Percentiles rank a stretch among this genome's conserved stretches.
Conservation (phyloP, 331 rosid genomes). For the Phaseolus coccineus region DNA sequence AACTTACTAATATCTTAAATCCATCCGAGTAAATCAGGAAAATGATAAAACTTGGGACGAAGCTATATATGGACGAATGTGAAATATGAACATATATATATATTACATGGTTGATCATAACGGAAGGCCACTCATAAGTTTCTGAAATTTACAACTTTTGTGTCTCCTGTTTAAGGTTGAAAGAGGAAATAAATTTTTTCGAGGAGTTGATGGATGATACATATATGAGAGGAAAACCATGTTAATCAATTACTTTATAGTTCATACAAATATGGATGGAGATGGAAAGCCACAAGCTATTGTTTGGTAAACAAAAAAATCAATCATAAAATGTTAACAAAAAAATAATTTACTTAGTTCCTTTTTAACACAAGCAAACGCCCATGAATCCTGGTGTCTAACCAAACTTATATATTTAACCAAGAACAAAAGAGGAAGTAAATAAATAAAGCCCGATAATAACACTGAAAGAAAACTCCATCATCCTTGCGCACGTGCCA, state of each 20-base stretch:
- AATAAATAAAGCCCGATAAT: not conserved
- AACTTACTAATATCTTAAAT: not conserved
- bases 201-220: not conserved
- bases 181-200: not conserved
- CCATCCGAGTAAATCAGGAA: not conserved
- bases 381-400: slow-evolving; percentile 45
- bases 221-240: not conserved
- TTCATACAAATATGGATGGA: slow-evolving; percentile 39
- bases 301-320: slow-evolving; percentile 26
- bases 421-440: not conserved
- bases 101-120: not conserved
- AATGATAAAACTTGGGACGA: not conserved
- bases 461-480: slow-evolving; percentile 30
- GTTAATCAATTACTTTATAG: slow-evolving; percentile 30
- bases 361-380: slow-evolving; percentile 54
- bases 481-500: slow-evolving; percentile 59
- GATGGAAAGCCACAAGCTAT: slow-evolving; percentile 42
- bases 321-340: slow-evolving; percentile 46
- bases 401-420: slow-evolving; percentile 45
- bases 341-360: slow-evolving; percentile 50
- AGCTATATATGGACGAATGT: not conserved
- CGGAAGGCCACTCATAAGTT: not conserved
- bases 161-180: not conserved
- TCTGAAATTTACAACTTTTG: not conserved
- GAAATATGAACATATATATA: not conserved